These are phyloP conservation scores for Lactuca saligna DNA, from an alignment of 129 eudicot species.

Conservation along the genomic window DNA sequence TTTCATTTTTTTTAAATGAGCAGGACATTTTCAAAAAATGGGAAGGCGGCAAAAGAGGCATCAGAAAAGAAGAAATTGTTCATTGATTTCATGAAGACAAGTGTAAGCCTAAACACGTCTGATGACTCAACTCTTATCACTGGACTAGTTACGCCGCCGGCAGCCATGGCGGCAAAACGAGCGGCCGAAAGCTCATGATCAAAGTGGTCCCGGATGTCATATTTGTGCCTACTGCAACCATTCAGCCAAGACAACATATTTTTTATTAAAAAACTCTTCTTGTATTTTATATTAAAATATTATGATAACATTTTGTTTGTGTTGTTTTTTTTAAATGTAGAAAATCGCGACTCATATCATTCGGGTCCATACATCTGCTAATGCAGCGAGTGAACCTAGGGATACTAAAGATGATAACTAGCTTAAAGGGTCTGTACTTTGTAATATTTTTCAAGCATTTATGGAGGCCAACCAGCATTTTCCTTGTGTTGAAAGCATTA, in stretches of 20 bases:
- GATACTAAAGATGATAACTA: conserved; percentile 76
- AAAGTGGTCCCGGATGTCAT: conserved; percentile 79
- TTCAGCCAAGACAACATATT: conserved; percentile 81
- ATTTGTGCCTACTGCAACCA: conserved; percentile 86
- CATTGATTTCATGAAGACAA: conserved; percentile 59
- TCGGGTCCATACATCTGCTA: conserved; percentile 85
- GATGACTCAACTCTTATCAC: conserved; percentile 66
- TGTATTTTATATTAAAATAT: background rate
- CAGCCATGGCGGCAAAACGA: conserved; percentile 92
- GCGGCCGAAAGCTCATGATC: conserved; percentile 73
- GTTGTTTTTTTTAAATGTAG: no score
- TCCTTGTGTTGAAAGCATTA: no score
- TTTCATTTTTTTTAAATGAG: no score
- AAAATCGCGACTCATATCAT: conserved; percentile 86
- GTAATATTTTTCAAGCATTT: background rate
- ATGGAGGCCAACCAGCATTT: no score
- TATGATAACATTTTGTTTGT: conserved; percentile 20
- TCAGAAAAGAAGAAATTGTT: conserved; percentile 56
- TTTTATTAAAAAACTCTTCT: background rate
- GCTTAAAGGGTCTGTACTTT: conserved; percentile 67
- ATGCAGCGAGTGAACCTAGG: conserved; percentile 53
- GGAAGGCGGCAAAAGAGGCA: conserved; percentile 45
- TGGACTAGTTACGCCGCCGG: conserved; percentile 83
- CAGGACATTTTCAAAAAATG: conserved; percentile 58
- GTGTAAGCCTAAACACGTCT: conserved; percentile 52